A percentile compares a stretch with the other conserved stretches of the same genome.
Evolutionary conservation across 2,329 filamentous ascomycete species (phyloP).

Genomic region (Calonectria pseudoturangicola): DNA sequence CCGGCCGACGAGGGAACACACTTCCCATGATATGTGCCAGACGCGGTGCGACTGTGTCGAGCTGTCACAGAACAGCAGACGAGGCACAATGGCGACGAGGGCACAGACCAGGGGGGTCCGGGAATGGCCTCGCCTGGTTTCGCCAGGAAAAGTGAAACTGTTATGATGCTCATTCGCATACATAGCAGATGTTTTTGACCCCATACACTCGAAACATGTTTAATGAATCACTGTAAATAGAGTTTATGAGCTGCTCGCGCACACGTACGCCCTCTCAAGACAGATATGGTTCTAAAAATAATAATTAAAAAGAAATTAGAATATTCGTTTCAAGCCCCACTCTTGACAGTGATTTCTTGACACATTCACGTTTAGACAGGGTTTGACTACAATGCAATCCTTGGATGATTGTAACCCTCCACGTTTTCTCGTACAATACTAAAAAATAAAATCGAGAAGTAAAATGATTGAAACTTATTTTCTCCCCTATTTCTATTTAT

Average conservation of each 20-base stretch:
- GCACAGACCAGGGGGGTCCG: neutral
- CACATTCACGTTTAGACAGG: too few species aligned
- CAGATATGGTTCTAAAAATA: neutral
- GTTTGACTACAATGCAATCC: too few species aligned
- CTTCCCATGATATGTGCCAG: neutral
- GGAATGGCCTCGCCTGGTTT: neutral
- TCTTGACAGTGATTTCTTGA: neutral
- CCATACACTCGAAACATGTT: neutral
- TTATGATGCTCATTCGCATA: conserved; percentile 3
- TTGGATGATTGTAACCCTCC: too few species aligned
- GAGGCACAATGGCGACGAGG: neutral
- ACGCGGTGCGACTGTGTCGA: neutral
- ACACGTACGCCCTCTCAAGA: neutral
- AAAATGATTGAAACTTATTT: too few species aligned
- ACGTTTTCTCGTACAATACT: too few species aligned
- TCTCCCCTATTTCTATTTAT: too few species aligned
- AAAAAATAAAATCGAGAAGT: too few species aligned
- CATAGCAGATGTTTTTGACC: neutral
- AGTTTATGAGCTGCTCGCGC: conserved; percentile 21
- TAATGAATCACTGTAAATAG: neutral
- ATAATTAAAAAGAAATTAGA: conserved; percentile 11
- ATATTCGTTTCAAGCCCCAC: neutral
- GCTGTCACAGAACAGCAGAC: neutral
- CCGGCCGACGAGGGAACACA: neutral
- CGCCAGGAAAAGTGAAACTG: neutral